These are phyloP conservation scores for Pezicula rhizophila DNA, from an alignment of 2,329 filamentous ascomycete species.

Conservation along the genomic window DNA sequence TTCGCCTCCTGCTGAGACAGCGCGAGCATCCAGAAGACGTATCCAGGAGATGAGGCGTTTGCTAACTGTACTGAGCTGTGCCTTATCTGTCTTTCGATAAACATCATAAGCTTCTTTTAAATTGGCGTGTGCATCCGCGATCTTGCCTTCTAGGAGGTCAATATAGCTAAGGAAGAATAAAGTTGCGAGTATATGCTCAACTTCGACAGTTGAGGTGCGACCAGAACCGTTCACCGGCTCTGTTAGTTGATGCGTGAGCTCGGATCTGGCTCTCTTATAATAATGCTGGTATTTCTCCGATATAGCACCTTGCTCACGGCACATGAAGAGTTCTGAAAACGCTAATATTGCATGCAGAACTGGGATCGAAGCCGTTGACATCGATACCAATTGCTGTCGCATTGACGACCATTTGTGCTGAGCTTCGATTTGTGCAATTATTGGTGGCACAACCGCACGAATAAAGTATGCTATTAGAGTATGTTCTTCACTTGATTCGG, in stretches of 20 bases:
- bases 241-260: conserved; percentile 1
- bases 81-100: conserved; percentile 36
- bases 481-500: conserved; percentile 28
- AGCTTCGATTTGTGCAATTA: conserved; percentile 46
- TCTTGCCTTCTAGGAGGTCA: conserved; percentile 39
- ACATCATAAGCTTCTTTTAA: conserved; percentile 43
- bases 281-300: conserved; percentile 11
- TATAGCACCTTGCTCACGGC: conserved; percentile 11
- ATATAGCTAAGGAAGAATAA: conserved; percentile 50
- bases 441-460: conserved; percentile 43
- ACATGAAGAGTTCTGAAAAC: conserved; percentile 38
- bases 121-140: conserved; percentile 41
- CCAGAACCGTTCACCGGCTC: neutral
- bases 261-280: conserved; percentile 7
- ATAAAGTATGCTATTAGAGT: conserved; percentile 42
- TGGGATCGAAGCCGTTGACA: conserved; percentile 41
- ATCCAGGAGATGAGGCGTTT: conserved; percentile 48
- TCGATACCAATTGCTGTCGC: conserved; percentile 40
- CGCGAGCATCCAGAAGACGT: conserved; percentile 47
- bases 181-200: conserved; percentile 40
- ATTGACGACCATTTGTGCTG: conserved; percentile 45
- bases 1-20: conserved; percentile 50
- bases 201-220: neutral
- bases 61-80: conserved; percentile 33
- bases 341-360: conserved; percentile 43